A percentile compares a stretch with the other conserved stretches of the same genome.
Conservation (phyloP, 306 rosid species). For the Ochetophila trinervis region DNA sequence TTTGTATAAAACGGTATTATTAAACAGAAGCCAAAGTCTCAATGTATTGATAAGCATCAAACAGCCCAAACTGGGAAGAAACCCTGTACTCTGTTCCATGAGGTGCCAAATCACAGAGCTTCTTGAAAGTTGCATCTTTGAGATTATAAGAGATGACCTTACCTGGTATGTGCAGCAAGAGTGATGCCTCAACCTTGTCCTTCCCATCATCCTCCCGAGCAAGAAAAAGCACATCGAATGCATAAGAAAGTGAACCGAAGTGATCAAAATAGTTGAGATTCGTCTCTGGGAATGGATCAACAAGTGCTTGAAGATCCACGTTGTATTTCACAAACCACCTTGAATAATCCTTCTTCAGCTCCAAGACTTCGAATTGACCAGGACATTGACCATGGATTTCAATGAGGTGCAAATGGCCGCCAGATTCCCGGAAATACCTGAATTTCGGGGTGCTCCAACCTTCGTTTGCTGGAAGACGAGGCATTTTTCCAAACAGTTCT, state of each 20-base stretch:
- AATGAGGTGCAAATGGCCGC: constrained; percentile 32
- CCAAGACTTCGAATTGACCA: constrained; percentile 29
- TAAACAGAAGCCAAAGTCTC: constrained; percentile 19
- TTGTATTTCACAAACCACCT: constrained; percentile 33
- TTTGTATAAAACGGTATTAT: background rate
- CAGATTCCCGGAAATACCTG: constrained; percentile 24
- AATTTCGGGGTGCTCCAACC: background rate
- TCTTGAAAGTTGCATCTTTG: constrained; percentile 6
- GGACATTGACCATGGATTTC: constrained; percentile 16
- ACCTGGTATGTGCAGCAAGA: constrained; percentile 30
- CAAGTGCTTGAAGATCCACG: constrained; percentile 14
- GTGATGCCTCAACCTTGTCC: constrained; percentile 4
- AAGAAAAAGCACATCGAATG: constrained; percentile 17
- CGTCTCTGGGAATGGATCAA: constrained; percentile 14
- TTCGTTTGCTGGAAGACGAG: constrained; percentile 14
- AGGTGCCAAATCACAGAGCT: constrained; percentile 5
- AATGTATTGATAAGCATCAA: constrained; percentile 13
- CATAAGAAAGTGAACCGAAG: background rate
- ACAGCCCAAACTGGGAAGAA: background rate
- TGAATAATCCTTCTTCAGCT: constrained; percentile 28
- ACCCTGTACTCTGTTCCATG: background rate
- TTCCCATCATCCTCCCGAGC: constrained; percentile 10
- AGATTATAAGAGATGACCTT: constrained; percentile 20
- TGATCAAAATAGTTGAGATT: background rate
- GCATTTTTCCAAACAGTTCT: constrained; percentile 9